Conservation (phyloP, 2,329 filamentous ascomycete species). For the Penicillium sp. region DNA sequence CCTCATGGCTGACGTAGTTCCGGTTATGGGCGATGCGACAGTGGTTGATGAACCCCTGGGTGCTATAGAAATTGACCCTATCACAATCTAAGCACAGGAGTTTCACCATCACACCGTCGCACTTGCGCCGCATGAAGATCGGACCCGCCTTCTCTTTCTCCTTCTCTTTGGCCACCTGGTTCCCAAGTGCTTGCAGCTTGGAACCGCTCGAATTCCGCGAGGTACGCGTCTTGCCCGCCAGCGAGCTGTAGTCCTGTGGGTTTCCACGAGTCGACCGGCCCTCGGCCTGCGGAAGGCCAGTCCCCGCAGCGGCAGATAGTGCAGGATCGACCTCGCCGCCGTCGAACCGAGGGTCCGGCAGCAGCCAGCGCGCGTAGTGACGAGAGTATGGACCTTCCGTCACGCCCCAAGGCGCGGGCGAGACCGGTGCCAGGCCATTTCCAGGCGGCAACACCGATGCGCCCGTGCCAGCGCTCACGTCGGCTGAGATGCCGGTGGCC, state of each 20-base stretch:
- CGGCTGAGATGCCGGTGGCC: constrained; percentile 57
- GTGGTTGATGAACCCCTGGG: constrained; percentile 96
- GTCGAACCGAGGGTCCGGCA: constrained; percentile 84
- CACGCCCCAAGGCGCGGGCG: constrained; percentile 86
- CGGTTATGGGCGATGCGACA: constrained; percentile 92
- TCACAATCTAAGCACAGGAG: constrained; percentile 86
- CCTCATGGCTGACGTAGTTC: constrained; percentile 94
- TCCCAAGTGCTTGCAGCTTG: constrained; percentile 68
- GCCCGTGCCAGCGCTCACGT: constrained; percentile 72
- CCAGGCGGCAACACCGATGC: constrained; percentile 61
- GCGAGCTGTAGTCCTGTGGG: constrained; percentile 54
- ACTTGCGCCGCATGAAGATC: constrained; percentile 76
- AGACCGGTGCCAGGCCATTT: constrained; percentile 66
- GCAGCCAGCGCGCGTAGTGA: constrained; percentile 93
- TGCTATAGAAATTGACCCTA: constrained; percentile 89
- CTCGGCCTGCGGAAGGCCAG: constrained; percentile 54
- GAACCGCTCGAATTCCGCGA: constrained; percentile 60
- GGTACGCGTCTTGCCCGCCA: constrained; percentile 56
- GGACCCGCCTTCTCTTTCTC: constrained; percentile 78
- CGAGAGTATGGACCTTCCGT: constrained; percentile 88
- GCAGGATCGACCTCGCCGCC: constrained; percentile 48
- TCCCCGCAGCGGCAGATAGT: constrained; percentile 19
- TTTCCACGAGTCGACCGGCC: constrained; percentile 78
- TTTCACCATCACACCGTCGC: constrained; percentile 81
- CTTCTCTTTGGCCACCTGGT: constrained; percentile 74